Conservation (phyloP, 768 basidiomycete species). For the Leccinum obscurum region DNA sequence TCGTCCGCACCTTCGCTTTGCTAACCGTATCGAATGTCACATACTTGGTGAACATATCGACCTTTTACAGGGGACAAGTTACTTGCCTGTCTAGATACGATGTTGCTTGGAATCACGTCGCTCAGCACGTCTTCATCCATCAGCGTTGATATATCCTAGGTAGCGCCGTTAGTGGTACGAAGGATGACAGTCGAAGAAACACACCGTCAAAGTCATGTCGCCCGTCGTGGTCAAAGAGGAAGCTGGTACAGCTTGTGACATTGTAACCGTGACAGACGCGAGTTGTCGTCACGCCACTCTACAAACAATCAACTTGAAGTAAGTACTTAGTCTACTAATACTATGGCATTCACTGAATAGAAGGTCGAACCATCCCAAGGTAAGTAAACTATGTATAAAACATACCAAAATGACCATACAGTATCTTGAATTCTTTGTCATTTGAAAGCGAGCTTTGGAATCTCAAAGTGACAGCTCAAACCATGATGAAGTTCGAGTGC, state of each 20-base stretch:
- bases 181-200: constrained; percentile 9
- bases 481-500: too few species aligned
- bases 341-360: not conserved
- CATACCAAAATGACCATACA: not conserved
- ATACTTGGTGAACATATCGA: constrained; percentile 11
- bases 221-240: constrained; percentile 25
- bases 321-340: too few species aligned
- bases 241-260: constrained; percentile 14
- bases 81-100: constrained; percentile 82
- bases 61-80: not conserved
- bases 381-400: too few species aligned
- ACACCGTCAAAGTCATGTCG: constrained; percentile 24
- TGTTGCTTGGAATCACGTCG: constrained; percentile 88
- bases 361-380: not conserved
- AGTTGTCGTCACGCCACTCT: constrained; percentile 12
- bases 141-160: constrained; percentile 15
- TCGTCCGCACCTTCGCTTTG: constrained; percentile 71
- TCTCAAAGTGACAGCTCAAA: too few species aligned
- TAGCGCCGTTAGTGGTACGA: constrained; percentile 1
- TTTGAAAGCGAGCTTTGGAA: not conserved
- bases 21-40: constrained; percentile 35
- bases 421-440: not conserved
- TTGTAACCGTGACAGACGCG: constrained; percentile 25
- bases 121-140: constrained; percentile 83
- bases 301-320: too few species aligned